Evolutionary conservation across 1,139 yeast genomes (phyloP), one percentile per base, ranked within the genome.

Genomic region (Nematodospora anomalae): DNA sequence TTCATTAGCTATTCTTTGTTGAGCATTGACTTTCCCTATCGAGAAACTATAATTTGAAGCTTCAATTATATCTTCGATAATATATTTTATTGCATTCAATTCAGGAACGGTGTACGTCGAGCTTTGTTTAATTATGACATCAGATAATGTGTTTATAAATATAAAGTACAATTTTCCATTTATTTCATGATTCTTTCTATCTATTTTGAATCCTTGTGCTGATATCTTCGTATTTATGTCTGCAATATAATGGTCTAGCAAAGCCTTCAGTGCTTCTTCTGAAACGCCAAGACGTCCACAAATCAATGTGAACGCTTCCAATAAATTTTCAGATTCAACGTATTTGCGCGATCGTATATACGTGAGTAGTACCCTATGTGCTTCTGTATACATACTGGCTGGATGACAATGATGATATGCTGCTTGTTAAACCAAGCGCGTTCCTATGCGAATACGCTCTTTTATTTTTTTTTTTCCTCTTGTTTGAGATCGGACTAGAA

Each of bases 21-120:
- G 55, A 10, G 67, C 67, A 28, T 56, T 56, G 14, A 53, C 59
- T 27, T 51, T 44, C 7, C 63, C 63, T 4, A 67, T 45, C 6
- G 62, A 52, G 42, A 52, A 66, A 10, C 52, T 51, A 28, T 49
- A 57, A 20, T 44, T 52, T 6, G 49, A 43, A n/a, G 59, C 46
- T 18, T 59, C 52, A 25, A 79, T 58, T 2, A 75, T 62, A 16
- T 58, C 59, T 33, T 78, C 83, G 9, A 80, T 64, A 12, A 78
- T 50, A 22, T 55, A 55, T 45, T 77, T 77, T 27, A 80, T 62
- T 5, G 72, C 55, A 28, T 68, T 76, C 25, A 78, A 64, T 43
- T 79, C 83, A 12, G 62, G 58, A 7, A 72, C 64, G 1, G 77
- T 51, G 45, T 68, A 74, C 2, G 49, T 45, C 1, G 80, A 67